Percentiles rank a stretch among this genome's conserved stretches.
Evolutionary conservation across 208 protist species (phyloP).

Genomic region (Trypanosoma scelopori): DNA sequence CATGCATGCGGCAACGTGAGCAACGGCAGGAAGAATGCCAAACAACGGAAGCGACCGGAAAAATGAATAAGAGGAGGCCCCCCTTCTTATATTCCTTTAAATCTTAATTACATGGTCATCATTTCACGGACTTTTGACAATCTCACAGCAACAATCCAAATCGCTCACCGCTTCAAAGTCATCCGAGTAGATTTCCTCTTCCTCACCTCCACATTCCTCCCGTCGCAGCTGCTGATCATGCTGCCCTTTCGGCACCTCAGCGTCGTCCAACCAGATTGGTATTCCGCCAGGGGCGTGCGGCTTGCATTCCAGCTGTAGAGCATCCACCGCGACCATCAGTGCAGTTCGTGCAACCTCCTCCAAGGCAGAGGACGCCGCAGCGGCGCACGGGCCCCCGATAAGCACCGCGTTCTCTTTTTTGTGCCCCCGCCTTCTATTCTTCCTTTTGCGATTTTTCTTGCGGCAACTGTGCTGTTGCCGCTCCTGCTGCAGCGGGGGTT

Average conservation of each 20-base stretch:
- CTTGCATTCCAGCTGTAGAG: slow-evolving; percentile 8
- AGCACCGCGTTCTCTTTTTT: neutral
- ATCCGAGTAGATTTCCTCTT: slow-evolving; percentile 38
- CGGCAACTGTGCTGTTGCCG: neutral
- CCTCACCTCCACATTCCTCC: slow-evolving; percentile 1
- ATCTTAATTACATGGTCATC: no score
- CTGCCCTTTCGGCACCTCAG: slow-evolving; percentile 1
- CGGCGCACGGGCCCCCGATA: neutral
- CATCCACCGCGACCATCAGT: slow-evolving; percentile 18
- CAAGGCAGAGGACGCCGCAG: neutral
- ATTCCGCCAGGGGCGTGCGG: neutral
- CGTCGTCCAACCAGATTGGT: slow-evolving; percentile 31
- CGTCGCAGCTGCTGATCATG: neutral
- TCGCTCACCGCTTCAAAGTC: slow-evolving; percentile 50
- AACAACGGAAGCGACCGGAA: no score
- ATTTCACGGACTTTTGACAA: neutral
- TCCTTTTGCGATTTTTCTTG: neutral
- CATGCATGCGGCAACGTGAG: no score
- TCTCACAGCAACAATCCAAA: neutral
- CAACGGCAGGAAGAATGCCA: no score
- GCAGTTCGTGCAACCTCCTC: slow-evolving; percentile 13
- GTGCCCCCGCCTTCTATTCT: neutral
- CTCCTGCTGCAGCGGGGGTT: neutral
- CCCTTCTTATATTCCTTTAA: no score
- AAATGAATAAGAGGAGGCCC: neutral